Evolutionary conservation across 495 filamentous ascomycete species (phyloP).

Genomic region (Pyrenula massariospora): DNA sequence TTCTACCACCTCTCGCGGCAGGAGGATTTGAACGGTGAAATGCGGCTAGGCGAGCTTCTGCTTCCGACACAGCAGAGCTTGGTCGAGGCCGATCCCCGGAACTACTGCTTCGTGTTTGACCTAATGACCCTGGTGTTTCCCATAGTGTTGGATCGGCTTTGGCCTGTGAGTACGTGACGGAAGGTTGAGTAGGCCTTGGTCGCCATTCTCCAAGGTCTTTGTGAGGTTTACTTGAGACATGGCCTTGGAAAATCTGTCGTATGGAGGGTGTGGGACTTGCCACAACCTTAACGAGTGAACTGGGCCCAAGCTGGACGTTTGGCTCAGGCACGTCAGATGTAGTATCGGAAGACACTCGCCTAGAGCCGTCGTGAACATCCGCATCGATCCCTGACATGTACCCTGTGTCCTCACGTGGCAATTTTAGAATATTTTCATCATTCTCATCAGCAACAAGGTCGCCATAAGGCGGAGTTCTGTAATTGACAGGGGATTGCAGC

Average conservation of each 20-base stretch:
- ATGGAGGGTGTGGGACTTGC: background rate
- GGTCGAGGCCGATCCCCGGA: background rate
- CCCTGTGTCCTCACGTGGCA: constrained; percentile 6
- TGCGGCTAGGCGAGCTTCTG: background rate
- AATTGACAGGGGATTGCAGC: background rate
- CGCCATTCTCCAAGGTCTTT: background rate
- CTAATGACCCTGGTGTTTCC: background rate
- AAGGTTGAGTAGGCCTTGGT: background rate
- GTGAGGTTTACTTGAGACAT: background rate
- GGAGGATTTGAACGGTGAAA: background rate
- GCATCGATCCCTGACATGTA: constrained; percentile 8
- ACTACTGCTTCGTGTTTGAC: background rate
- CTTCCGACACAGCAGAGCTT: background rate
- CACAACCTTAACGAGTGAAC: background rate
- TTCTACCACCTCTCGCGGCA: background rate
- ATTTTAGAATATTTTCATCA: background rate
- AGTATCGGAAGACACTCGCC: constrained; percentile 4
- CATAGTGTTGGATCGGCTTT: background rate
- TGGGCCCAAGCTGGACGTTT: background rate
- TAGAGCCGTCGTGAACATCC: constrained; percentile 8
- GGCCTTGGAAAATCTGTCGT: background rate
- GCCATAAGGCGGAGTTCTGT: constrained; percentile 6
- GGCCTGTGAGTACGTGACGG: background rate
- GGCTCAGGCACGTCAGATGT: background rate
- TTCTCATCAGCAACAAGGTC: constrained; percentile 1